Evolutionary conservation across 305 asterid species (phyloP).

Genomic region (Withania somnifera): DNA sequence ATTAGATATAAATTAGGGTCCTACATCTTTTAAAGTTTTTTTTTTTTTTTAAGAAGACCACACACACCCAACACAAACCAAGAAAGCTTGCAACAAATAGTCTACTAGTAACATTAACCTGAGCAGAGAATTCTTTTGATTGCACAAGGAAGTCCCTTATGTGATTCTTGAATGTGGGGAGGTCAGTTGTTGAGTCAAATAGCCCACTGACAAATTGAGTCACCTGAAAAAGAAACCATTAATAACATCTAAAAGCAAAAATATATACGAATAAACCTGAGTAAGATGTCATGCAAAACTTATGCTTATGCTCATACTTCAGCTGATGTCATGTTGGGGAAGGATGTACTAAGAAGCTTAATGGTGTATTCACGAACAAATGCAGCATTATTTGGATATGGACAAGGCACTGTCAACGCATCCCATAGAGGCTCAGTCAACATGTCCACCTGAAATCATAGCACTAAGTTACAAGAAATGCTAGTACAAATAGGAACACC

Average conservation of each 20-base stretch:
- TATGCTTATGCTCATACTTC: constrained; percentile 51
- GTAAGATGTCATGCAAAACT: neutral
- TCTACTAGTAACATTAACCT: constrained; percentile 31
- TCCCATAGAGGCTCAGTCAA: constrained; percentile 96
- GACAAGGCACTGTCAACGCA: constrained; percentile 45
- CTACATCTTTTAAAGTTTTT: neutral
- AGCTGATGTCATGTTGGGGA: constrained; percentile 82
- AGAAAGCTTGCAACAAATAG: neutral
- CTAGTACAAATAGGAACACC: neutral
- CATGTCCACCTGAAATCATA: constrained; percentile 44
- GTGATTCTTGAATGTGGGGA: constrained; percentile 65
- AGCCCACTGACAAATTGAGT: constrained; percentile 84
- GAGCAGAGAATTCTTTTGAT: constrained; percentile 94
- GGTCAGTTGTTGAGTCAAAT: constrained; percentile 60
- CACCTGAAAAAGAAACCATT: constrained; percentile 37
- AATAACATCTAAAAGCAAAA: neutral
- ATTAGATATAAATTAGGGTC: neutral
- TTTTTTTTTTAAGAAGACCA: neutral
- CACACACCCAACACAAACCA: neutral
- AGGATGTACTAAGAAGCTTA: constrained; percentile 75
- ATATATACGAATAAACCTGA: neutral
- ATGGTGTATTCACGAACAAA: constrained; percentile 82
- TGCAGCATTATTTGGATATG: constrained; percentile 60
- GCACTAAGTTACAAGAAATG: neutral
- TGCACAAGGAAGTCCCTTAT: constrained; percentile 90